Evolutionary conservation across 2,329 filamentous ascomycete species (phyloP), one percentile per base, ranked within the genome.

Genomic region (Ophiocordyceps robertsii): DNA sequence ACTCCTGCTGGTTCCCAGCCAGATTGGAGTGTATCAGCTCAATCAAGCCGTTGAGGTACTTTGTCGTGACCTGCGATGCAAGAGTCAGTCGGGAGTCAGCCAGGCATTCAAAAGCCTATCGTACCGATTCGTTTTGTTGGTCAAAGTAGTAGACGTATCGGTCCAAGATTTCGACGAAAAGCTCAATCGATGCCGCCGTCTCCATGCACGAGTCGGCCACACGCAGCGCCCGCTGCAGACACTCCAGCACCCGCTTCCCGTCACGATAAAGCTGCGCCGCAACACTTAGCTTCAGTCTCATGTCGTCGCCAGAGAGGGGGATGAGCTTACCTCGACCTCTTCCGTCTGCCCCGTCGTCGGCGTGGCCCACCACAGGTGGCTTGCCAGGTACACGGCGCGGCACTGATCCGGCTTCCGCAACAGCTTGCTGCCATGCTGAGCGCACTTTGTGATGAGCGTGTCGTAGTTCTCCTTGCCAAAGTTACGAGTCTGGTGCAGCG

Each of bases 171-270:
- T 98, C 92, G 44, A 98, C 90, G 64, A 98, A 98, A 39, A 98
- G 74, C 65, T 98, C 93, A 38, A 98, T 92, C 3, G 88, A 95
- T 4, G 95, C 88, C 7, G 88, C 87, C 8, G 89, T 92, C 63
- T 98, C 93, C 92, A 98, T 98, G 67, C 92, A 98, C 7, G 92
- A 93, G 63, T 98, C 92, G 3, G 92, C 93, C 27, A 98, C 93
- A 31, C 93, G 82, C 10, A 98, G 79, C 11, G 92, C 92, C 43
- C 92, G 83, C 63, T 98, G 92, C 39, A 98, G 72, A 57, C 92
- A 98, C 62, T 98, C 92, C 6, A 98, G 76, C 2, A 98, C 92
- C 40, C 92, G 81, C 66, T 98, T 98, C 43, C 92, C 92, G 54
- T 98, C 92, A 44, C 92, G 90, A 64, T 98, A 98, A 39, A 95